Conservation (phyloP, 2,329 filamentous ascomycete genomes). For the Alternaria viburni region DNA sequence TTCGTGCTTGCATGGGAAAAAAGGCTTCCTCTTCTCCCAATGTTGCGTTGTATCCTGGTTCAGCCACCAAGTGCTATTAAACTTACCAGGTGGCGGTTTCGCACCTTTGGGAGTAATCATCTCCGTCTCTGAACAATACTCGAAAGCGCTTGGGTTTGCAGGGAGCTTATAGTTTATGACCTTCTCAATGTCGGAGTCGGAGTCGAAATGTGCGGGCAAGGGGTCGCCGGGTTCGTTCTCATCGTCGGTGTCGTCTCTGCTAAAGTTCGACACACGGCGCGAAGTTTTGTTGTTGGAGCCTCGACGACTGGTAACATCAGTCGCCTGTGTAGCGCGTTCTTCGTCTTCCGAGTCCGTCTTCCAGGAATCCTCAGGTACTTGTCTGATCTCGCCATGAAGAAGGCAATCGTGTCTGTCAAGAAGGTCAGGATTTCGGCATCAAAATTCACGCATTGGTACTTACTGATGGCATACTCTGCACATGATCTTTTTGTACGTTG, state of each 20-base stretch:
- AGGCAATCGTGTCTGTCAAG: slow-evolving; percentile 45
- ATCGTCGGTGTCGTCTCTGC: neutral
- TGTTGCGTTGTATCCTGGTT: slow-evolving; percentile 56
- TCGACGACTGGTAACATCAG: slow-evolving; percentile 1
- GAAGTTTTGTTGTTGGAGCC: neutral
- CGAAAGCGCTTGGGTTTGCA: slow-evolving; percentile 21
- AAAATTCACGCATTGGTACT: slow-evolving; percentile 5
- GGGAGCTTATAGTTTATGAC: slow-evolving; percentile 33
- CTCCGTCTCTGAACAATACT: slow-evolving; percentile 3
- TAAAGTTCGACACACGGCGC: neutral
- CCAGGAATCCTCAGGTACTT: slow-evolving; percentile 28
- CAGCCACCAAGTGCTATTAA: slow-evolving; percentile 28
- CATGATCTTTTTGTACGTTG: slow-evolving; percentile 25
- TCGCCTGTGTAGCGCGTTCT: slow-evolving; percentile 5
- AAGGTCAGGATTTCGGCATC: neutral
- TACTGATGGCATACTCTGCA: slow-evolving; percentile 45
- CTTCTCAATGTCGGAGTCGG: slow-evolving; percentile 29
- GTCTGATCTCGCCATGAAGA: slow-evolving; percentile 50
- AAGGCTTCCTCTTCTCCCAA: slow-evolving; percentile 63
- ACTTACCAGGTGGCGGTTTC: slow-evolving; percentile 17
- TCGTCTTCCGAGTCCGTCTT: slow-evolving; percentile 6
- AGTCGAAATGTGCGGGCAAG: slow-evolving; percentile 16
- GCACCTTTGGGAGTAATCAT: neutral
- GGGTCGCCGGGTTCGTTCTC: neutral
- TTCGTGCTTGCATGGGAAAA: slow-evolving; percentile 72